These are phyloP conservation scores for Neonectria faginata DNA, from an alignment of 2,329 filamentous ascomycete species.

Conservation along the genomic window DNA sequence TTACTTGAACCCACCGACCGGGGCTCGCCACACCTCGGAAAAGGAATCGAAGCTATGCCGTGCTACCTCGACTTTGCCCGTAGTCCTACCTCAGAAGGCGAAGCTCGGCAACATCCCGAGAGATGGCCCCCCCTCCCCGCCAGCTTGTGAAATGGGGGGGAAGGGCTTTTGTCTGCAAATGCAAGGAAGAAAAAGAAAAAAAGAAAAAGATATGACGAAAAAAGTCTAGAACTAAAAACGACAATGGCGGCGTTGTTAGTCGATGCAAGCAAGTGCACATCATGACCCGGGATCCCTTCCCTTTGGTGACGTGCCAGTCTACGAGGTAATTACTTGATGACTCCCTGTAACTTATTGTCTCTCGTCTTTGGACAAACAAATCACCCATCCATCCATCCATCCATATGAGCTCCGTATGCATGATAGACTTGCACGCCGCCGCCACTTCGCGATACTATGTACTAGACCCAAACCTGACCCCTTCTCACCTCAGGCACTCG, in stretches of 20 bases:
- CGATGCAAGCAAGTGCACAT: background rate
- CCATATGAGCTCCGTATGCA: constrained; percentile 30
- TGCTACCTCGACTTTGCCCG: constrained; percentile 8
- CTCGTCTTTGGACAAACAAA: constrained; percentile 6
- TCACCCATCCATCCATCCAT: constrained; percentile 11
- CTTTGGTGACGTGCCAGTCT: background rate
- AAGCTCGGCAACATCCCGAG: constrained; percentile 28
- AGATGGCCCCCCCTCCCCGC: background rate
- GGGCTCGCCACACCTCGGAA: constrained; percentile 29
- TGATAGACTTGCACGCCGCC: constrained; percentile 38
- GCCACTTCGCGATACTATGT: constrained; percentile 5
- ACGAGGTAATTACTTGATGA: too few relatives aligned
- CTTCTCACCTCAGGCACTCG: too few relatives aligned
- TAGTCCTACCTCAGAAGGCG: constrained; percentile 22
- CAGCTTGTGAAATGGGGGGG: background rate
- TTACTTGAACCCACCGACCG: constrained; percentile 4
- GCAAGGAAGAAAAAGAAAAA: background rate
- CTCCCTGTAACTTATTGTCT: constrained; percentile 24
- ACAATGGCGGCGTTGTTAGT: constrained; percentile 22
- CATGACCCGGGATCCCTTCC: constrained; percentile 31
- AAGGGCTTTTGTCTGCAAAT: background rate
- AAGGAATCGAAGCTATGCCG: background rate
- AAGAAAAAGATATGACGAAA: too few relatives aligned
- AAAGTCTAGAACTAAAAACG: background rate
- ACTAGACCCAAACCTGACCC: background rate